Evolutionary conservation across 306 rosid genomes (phyloP).

Genomic region (Sicyos edulis): DNA sequence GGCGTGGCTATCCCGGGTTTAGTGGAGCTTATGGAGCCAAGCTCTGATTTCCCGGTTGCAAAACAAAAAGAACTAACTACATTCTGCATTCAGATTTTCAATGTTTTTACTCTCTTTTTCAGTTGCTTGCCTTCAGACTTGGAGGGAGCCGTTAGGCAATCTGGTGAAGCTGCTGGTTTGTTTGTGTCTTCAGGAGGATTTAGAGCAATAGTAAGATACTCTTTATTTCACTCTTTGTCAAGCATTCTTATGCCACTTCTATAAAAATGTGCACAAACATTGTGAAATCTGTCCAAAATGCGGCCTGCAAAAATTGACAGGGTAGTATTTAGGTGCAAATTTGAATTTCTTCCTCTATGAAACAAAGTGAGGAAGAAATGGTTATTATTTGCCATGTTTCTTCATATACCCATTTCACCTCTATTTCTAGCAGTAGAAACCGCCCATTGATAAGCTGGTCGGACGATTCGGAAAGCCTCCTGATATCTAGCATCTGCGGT

Average conservation of each 20-base stretch:
- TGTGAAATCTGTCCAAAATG: neutral
- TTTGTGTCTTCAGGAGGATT: slow-evolving; percentile 85
- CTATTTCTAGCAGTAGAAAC: no score
- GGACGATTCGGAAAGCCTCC: neutral
- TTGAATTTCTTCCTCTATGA: neutral
- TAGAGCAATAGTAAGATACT: slow-evolving; percentile 69
- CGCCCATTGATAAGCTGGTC: slow-evolving; percentile 11
- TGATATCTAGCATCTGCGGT: neutral
- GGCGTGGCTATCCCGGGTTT: no score
- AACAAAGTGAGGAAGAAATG: neutral
- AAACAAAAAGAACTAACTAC: no score
- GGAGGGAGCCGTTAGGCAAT: slow-evolving; percentile 90
- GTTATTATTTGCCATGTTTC: neutral
- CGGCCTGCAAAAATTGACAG: neutral
- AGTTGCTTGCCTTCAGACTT: slow-evolving; percentile 93
- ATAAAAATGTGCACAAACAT: neutral
- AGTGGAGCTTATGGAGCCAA: no score
- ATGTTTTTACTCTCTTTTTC: slow-evolving; percentile 27
- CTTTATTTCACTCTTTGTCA: neutral
- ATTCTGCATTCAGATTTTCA: no score
- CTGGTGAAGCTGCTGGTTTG: slow-evolving; percentile 59
- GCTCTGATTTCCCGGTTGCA: no score
- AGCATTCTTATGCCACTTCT: neutral
- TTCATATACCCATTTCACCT: no score
- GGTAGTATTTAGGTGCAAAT: neutral